Evolutionary conservation across 2,329 filamentous ascomycete species (phyloP).

Genomic region (Microdochium bolleyi): DNA sequence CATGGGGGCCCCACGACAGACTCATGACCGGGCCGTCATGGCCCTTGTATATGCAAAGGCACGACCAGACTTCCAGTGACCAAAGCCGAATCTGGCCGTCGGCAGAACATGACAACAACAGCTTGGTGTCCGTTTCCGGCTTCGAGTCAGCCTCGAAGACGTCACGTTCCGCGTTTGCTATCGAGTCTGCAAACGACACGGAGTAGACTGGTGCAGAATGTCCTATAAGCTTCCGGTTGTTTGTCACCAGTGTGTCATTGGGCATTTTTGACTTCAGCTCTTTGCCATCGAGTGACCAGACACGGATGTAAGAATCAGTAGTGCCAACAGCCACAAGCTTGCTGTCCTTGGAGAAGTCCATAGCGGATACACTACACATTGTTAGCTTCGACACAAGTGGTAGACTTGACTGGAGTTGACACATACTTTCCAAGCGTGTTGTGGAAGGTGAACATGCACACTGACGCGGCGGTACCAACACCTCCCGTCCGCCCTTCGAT

Average conservation of each 20-base stretch:
- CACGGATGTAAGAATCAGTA: slow-evolving; percentile 87
- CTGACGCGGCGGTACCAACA: slow-evolving; percentile 73
- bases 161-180: slow-evolving; percentile 43
- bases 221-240: slow-evolving; percentile 69
- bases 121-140: slow-evolving; percentile 53
- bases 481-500: slow-evolving; percentile 81
- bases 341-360: slow-evolving; percentile 92
- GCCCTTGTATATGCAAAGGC: slow-evolving; percentile 86
- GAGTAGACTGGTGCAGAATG: slow-evolving; percentile 86
- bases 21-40: slow-evolving; percentile 88
- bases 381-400: slow-evolving; percentile 1
- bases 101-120: slow-evolving; percentile 78
- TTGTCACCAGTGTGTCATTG: slow-evolving; percentile 50
- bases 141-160: slow-evolving; percentile 41
- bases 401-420: neutral
- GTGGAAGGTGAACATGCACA: slow-evolving; percentile 98
- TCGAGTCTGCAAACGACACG: slow-evolving; percentile 74
- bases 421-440: slow-evolving; percentile 84
- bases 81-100: slow-evolving; percentile 87
- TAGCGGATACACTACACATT: slow-evolving; percentile 64
- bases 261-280: slow-evolving; percentile 61
- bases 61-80: slow-evolving; percentile 89
- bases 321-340: slow-evolving; percentile 83
- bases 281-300: slow-evolving; percentile 87
- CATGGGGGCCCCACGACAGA: slow-evolving; percentile 82